These are phyloP conservation scores for Salix koriyanagi DNA, from an alignment of 345 rosid genomes.

Conservation along the genomic window DNA sequence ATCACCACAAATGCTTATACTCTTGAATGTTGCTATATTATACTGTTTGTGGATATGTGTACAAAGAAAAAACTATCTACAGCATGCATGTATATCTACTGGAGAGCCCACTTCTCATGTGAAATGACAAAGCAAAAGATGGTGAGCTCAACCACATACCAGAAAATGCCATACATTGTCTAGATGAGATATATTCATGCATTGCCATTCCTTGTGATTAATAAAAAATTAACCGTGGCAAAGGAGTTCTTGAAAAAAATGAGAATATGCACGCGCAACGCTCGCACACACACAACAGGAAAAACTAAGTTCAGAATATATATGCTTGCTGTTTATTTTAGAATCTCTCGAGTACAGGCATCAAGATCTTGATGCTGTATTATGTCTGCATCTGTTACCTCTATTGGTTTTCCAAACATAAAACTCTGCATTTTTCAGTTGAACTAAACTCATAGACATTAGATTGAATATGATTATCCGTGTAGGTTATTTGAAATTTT, in stretches of 20 bases:
- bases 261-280: background rate
- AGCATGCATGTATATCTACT: background rate
- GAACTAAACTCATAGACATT: background rate
- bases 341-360: background rate
- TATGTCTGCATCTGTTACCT: background rate
- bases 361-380: background rate
- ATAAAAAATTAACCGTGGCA: background rate
- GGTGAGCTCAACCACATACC: too few relatives aligned
- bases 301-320: too few relatives aligned
- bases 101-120: too few relatives aligned
- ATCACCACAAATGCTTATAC: background rate
- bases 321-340: background rate
- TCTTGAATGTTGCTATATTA: background rate
- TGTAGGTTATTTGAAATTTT: background rate
- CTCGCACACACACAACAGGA: background rate
- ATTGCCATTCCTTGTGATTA: background rate
- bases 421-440: background rate
- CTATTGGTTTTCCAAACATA: background rate
- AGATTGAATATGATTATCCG: background rate
- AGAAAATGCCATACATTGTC: background rate
- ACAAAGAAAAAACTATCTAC: background rate
- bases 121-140: too few relatives aligned
- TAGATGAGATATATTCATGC: too few relatives aligned
- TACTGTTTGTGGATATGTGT: background rate
- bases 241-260: background rate